phyloP scores from a whole-genome alignment of 1,284 basidiomycete species.

The Puccinia horiana region DNA sequence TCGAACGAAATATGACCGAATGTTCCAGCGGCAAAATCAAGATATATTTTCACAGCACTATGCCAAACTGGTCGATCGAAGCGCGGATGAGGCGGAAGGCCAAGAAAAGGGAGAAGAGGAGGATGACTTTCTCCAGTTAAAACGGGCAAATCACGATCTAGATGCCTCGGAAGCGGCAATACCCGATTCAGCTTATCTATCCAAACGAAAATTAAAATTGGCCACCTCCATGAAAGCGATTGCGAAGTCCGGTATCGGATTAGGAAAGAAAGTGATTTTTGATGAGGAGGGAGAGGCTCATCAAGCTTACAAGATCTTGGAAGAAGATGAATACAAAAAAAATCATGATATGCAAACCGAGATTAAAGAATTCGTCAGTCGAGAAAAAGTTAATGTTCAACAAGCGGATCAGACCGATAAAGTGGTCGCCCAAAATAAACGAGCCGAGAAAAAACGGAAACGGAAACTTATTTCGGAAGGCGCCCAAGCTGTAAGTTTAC shows the following conservation, averaged over 20 bases:
- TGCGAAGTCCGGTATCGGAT: slow-evolving; percentile 66
- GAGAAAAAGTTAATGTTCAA: slow-evolving; percentile 71
- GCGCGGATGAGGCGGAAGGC: slow-evolving; percentile 60
- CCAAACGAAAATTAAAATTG: slow-evolving; percentile 70
- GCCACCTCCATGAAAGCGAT: slow-evolving; percentile 76
- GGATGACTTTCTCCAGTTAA: slow-evolving; percentile 89
- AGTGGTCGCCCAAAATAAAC: slow-evolving; percentile 80
- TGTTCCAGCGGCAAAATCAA: slow-evolving; percentile 97
- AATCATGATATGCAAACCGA: slow-evolving; percentile 69
- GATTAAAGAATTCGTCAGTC: slow-evolving; percentile 70
- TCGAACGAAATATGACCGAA: slow-evolving; percentile 93
- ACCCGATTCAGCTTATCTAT: slow-evolving; percentile 63
- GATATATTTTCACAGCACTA: slow-evolving; percentile 90
- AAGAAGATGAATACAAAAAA: slow-evolving; percentile 69
- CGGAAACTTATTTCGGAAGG: slow-evolving; percentile 80
- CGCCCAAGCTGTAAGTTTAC: slow-evolving; percentile 59
- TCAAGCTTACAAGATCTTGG: slow-evolving; percentile 73
- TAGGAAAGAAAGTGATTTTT: slow-evolving; percentile 71
- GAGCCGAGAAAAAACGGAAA: slow-evolving; percentile 78
- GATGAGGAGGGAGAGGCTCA: slow-evolving; percentile 80
- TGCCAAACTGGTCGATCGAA: slow-evolving; percentile 77
- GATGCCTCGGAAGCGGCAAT: slow-evolving; percentile 61
- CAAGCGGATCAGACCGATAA: slow-evolving; percentile 74
- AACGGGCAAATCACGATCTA: slow-evolving; percentile 82
- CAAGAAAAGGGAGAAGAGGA: slow-evolving; percentile 62